A percentile compares a stretch with the other conserved stretches of the same genome.
Evolutionary conservation across 768 basidiomycete genomes (phyloP).

Genomic region (Lentinula sp.): DNA sequence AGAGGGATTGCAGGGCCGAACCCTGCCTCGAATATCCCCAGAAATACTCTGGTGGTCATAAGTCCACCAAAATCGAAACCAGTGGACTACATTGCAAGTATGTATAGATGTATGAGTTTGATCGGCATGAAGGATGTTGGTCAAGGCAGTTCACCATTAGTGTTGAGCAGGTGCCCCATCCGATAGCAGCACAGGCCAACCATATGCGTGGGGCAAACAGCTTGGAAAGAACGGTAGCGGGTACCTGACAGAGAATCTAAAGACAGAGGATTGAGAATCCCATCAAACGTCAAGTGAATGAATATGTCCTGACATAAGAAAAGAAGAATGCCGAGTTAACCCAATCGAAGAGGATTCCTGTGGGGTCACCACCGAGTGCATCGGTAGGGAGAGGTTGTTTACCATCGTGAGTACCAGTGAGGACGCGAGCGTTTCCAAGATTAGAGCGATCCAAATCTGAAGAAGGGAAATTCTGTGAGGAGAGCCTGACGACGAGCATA

Average conservation of each 20-base stretch:
- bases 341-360: conserved; percentile 72
- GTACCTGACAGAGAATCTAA: conserved; percentile 66
- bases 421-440: conserved; percentile 69
- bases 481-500: background rate
- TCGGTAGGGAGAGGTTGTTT: conserved; percentile 60
- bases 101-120: background rate
- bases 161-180: conserved; percentile 74
- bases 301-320: conserved; percentile 50
- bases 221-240: conserved; percentile 60
- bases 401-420: background rate
- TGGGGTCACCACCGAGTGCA: conserved; percentile 59
- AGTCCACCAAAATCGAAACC: conserved; percentile 56
- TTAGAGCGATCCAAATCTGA: conserved; percentile 71
- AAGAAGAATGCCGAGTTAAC: conserved; percentile 73
- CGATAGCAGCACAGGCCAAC: conserved; percentile 58
- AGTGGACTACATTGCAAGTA: conserved; percentile 39
- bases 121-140: background rate
- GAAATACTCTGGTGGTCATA: conserved; percentile 48
- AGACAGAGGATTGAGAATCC: background rate
- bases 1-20: conserved; percentile 75
- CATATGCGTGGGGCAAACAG: conserved; percentile 62
- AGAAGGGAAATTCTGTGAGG: background rate
- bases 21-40: conserved; percentile 76
- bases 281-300: background rate
- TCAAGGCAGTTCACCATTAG: conserved; percentile 43